Evolutionary conservation across 1,284 basidiomycete species (phyloP).

Genomic region (Ceratobasidium sp.): DNA sequence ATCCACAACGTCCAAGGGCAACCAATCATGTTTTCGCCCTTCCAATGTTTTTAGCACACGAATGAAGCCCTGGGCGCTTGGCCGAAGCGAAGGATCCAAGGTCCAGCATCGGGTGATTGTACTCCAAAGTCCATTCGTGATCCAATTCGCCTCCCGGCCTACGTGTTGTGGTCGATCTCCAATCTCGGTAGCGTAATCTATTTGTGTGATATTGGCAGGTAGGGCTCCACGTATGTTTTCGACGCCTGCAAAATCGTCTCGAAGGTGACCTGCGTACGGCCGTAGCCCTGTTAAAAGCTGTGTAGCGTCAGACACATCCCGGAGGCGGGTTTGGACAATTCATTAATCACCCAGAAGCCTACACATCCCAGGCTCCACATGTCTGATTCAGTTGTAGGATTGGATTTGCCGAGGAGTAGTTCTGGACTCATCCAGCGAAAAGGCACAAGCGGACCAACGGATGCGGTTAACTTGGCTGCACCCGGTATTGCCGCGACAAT

Average conservation of each 20-base stretch:
- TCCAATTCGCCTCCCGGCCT: constrained; percentile 4
- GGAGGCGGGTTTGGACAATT: too few relatives aligned
- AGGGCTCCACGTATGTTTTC: constrained; percentile 20
- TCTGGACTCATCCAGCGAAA: constrained; percentile 43
- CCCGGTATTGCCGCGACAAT: constrained; percentile 9
- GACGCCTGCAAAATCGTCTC: constrained; percentile 31
- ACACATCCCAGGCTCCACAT: constrained; percentile 40
- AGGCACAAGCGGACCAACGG: not conserved
- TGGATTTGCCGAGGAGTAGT: not conserved
- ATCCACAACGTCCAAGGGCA: constrained; percentile 20
- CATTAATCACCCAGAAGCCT: constrained; percentile 17
- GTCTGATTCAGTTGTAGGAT: constrained; percentile 25
- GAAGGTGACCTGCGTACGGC: constrained; percentile 27
- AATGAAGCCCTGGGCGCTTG: constrained; percentile 11
- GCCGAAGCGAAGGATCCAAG: constrained; percentile 17
- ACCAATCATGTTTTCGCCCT: constrained; percentile 4
- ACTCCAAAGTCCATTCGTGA: constrained; percentile 39
- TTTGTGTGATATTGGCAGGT: not conserved
- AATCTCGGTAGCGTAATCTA: not conserved
- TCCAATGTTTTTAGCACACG: constrained; percentile 6
- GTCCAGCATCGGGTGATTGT: constrained; percentile 19
- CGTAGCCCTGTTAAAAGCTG: constrained; percentile 10
- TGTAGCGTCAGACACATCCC: not conserved
- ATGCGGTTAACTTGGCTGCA: not conserved
- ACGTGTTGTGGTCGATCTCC: not conserved